Percentiles rank a stretch among this genome's conserved stretches.
phyloP scores from a whole-genome alignment of 2,329 filamentous ascomycete genomes.

The Ophiostoma novo-ulmi region DNA sequence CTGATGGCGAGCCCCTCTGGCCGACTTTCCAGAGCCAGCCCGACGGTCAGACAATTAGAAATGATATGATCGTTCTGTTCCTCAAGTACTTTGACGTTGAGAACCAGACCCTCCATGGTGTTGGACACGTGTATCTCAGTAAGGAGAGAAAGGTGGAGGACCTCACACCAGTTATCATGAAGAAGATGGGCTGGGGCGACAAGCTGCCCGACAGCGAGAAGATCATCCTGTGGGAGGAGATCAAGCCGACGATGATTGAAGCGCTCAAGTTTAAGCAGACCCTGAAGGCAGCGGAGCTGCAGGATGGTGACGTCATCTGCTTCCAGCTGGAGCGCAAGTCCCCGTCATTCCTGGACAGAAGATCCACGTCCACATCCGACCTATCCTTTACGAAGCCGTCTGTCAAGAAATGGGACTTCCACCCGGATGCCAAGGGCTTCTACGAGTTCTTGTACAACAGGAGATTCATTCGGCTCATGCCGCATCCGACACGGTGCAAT shows the following conservation, averaged over 20 bases:
- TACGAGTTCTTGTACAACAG: constrained; percentile 92
- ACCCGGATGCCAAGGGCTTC: constrained; percentile 72
- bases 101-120: constrained; percentile 66
- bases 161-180: constrained; percentile 68
- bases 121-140: constrained; percentile 74
- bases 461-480: constrained; percentile 70
- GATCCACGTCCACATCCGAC: constrained; percentile 18
- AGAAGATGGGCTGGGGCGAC: constrained; percentile 80
- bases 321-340: constrained; percentile 63
- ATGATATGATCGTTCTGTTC: constrained; percentile 72
- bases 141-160: constrained; percentile 86
- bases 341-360: constrained; percentile 29
- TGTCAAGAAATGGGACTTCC: constrained; percentile 45
- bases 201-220: constrained; percentile 61
- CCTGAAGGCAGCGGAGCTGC: constrained; percentile 84
- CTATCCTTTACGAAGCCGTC: constrained; percentile 36
- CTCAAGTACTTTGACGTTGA: constrained; percentile 86
- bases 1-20: constrained; percentile 68
- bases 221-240: constrained; percentile 83
- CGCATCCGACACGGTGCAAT: constrained; percentile 56
- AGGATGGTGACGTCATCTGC: constrained; percentile 94
- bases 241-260: constrained; percentile 97
- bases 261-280: constrained; percentile 86
- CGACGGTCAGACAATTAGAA: constrained; percentile 53
- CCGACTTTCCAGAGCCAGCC: constrained; percentile 56